These are phyloP conservation scores for Allium fistulosum DNA, from an alignment of 106 monocot genomes.

Conservation along the genomic window DNA sequence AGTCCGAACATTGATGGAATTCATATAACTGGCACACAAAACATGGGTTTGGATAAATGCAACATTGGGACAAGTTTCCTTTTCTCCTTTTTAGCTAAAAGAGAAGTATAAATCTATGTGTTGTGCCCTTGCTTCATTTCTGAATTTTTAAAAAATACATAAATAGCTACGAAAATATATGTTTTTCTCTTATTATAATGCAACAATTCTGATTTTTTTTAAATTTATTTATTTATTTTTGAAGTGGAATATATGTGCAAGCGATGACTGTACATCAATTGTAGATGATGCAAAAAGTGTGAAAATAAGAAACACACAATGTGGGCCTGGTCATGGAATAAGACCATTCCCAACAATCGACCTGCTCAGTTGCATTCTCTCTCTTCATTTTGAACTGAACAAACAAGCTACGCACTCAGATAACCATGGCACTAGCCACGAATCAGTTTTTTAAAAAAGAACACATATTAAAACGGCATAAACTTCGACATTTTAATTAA, in stretches of 20 bases:
- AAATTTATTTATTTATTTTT: not conserved
- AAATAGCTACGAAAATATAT: not conserved
- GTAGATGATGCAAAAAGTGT: conserved; percentile 37
- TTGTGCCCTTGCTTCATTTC: conserved; percentile 37
- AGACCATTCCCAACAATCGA: conserved; percentile 21
- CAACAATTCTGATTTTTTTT: not conserved
- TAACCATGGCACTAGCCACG: too few species aligned
- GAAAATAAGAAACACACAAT: conserved; percentile 22
- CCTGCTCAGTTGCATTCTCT: too few species aligned
- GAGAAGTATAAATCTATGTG: conserved; percentile 31
- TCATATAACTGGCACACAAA: conserved; percentile 39
- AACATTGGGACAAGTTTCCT: conserved; percentile 47
- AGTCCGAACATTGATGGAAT: conserved; percentile 92
- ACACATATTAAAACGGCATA: too few species aligned
- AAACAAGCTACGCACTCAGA: too few species aligned
- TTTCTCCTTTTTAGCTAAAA: conserved; percentile 6
- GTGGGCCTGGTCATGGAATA: conserved; percentile 91
- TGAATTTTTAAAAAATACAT: too few species aligned
- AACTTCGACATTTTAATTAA: too few species aligned
- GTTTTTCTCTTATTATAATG: not conserved
- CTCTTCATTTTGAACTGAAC: too few species aligned
- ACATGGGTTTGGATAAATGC: conserved; percentile 38
- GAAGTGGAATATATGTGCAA: conserved; percentile 11
- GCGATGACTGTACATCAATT: conserved; percentile 88
- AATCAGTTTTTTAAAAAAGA: too few species aligned